Evolutionary conservation across 805 yeast species (phyloP), one percentile per base, ranked within the genome.

Genomic region (Teunomyces funiuensis): DNA sequence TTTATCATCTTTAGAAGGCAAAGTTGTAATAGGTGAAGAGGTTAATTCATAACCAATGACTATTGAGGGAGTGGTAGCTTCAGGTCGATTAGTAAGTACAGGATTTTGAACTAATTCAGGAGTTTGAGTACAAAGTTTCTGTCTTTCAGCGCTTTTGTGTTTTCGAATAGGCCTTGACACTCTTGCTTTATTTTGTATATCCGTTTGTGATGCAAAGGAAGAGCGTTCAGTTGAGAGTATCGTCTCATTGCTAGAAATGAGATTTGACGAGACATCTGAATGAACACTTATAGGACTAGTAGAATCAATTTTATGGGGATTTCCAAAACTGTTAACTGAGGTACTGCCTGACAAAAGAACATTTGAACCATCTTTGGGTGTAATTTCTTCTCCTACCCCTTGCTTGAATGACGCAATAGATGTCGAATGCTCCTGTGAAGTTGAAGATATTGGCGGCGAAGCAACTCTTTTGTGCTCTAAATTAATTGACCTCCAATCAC

Each of bases 221-320:
- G 65, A 60, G 43, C 57, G 60, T 31, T 61, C 66, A 3, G 69
- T 61, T 5, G 63, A 58, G 26, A 54, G 64, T 10, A 55, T 46
- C 1, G 67, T 59, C 8, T 60, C 61, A 38, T 44, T 56, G 15
- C 56, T 51, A 2, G 66, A 61, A 17, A 60, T 49, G 11, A 59
- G 53, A 15, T 64, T 54, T 4, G 65, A 57, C n/a, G 63, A 56
- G 5, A 54, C 45, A 27, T 55, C 65, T 1, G 66, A 61, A 14
- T 49, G 48, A 6, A 57, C 48, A 33, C 64, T 60, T 4, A 57
- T 45, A 2, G 66, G 66, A 37, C 65, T 60, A 28, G 54, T 55
- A 7, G 54, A 41, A 14, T 38, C 40, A 25, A 38, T 43, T 15
- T 43, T 43, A 13, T n/a, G 23, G 6, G 34, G 13, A 31, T 18